Base-by-base conservation (phyloP, 139 green algal genomes). In the Coelastrella sp. region DNA sequence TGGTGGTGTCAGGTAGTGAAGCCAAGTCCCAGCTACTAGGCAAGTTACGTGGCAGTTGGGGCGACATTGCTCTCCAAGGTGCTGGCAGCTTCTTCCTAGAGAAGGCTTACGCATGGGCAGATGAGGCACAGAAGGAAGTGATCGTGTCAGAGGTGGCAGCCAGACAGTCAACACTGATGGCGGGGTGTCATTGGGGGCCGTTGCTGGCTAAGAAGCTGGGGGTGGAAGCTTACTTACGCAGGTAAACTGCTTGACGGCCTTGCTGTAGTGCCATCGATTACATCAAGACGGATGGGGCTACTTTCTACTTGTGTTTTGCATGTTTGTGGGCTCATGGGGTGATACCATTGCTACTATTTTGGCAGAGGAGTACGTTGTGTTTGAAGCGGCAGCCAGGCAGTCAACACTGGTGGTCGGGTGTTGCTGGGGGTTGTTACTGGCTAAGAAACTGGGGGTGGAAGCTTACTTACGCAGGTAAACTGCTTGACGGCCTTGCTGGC, bases 41-140 rank as follows among this genome's bases (percentile, higher is more conserved):
- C 11, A 91, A 90, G 78, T 90, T 97, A 88, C 19, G 58, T 3
- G 92, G 94, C 60, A 84, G 85, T 47, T 95, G 84, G 73, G 93
- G 64, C 22, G 74, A 88, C 20, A 71, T 95, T 56, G 93, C 92
- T 6, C 66, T 88, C 47, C 23, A 80, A 10, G 89, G 82, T 16
- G 90, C 89, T 2, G 88, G 87, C 71, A 94, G 71, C 83, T 92
- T 93, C 83, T 93, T 96, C 58, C 90, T 96, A 56, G 92, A 97
- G 54, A 91, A 89, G 75, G 93, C 85, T 71, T 96, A 92, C 64
- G 84, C 66, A 4, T 90, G 90, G 59, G 91, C 64, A 88, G 65
- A 79, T 56, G 32, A 56, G 32, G 65, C 64, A 8, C 47, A 78
- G 5, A 66, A 68, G 66, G 83, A 88, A 54, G 54, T 73, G 22